These are phyloP conservation scores for Kwoniella newhampshirensis DNA, from an alignment of 768 basidiomycete species.

Conservation along the genomic window DNA sequence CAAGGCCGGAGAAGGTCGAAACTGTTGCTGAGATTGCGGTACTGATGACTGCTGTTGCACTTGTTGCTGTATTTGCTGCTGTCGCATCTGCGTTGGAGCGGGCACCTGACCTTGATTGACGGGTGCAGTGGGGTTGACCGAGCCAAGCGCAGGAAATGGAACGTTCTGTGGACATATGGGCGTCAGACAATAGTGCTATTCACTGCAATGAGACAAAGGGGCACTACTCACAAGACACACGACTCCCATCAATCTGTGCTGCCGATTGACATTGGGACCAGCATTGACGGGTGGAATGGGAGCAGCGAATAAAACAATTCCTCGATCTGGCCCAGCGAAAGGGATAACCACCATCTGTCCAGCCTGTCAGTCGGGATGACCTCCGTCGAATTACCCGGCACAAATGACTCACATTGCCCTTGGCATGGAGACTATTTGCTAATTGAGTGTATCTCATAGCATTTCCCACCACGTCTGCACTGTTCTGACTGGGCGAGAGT, in stretches of 20 bases:
- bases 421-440: conserved; percentile 15
- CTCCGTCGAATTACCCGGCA: background rate
- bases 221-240: conserved; percentile 30
- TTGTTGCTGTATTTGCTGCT: conserved; percentile 1
- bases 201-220: background rate
- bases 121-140: conserved; percentile 1
- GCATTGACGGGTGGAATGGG: conserved; percentile 6
- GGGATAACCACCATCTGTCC: conserved; percentile 25
- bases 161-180: conserved; percentile 8
- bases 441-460: conserved; percentile 11
- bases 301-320: conserved; percentile 26
- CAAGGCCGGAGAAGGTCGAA: background rate
- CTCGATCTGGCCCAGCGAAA: conserved; percentile 24
- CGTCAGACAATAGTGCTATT: background rate
- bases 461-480: conserved; percentile 5
- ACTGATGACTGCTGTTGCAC: conserved; percentile 4
- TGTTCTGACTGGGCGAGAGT: conserved; percentile 8
- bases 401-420: conserved; percentile 19
- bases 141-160: conserved; percentile 13
- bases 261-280: conserved; percentile 13
- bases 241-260: conserved; percentile 24
- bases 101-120: conserved; percentile 9
- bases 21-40: conserved; percentile 21
- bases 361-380: background rate
- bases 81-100: no score